Evolutionary conservation across 1,284 basidiomycete species (phyloP), one percentile per base, ranked within the genome.

Genomic region (Ganoderma lingzhi): DNA sequence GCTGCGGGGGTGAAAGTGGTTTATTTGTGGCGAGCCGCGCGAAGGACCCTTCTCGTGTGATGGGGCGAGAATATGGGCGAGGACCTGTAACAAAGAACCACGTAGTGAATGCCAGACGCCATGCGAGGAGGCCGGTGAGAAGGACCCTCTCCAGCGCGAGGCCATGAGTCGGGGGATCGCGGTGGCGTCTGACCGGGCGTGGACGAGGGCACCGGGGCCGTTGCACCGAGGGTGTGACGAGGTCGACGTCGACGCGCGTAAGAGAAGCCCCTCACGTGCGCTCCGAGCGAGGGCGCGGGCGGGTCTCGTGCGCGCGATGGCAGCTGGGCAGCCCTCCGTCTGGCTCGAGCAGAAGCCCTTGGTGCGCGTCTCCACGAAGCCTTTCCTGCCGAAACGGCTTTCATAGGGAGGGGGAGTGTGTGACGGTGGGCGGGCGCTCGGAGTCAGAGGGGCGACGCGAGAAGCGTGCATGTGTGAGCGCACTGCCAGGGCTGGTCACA

Each of bases 181-280:
- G 28, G 53, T 32, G 61, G 61, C 15, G 61, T 41, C 61, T 62
- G 61, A 12, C 23, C n/a, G 37, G 28, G 65, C 32, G 32, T 56
- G 53, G 15, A 56, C 30, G 53, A 56, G 30, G 53, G 41, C 28
- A 12, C 42, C 64, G 51, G 67, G 67, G 6, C 39, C 30, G 44
- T 44, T 61, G 67, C 53, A 48, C 67, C 64, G 64, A 42, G 53
- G 41, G 55, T 37, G 39, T 35, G 32, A 23, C 53, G 65, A 64
- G 69, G 55, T 15, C 35, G 56, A n/a, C 45, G 30, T 35, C 58
- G 45, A 65, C 41, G 70, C 70, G 64, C 58, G 70, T 69, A 62
- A 65, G 55, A 71, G 66, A 63, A 69, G 65, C 19, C 42, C 58
- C 44, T 30, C 60, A 58, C 58, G 67, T 71, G 70, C 70, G 70